phyloP scores from a whole-genome alignment of 129 eudicot species.

The Lonicera japonica region DNA sequence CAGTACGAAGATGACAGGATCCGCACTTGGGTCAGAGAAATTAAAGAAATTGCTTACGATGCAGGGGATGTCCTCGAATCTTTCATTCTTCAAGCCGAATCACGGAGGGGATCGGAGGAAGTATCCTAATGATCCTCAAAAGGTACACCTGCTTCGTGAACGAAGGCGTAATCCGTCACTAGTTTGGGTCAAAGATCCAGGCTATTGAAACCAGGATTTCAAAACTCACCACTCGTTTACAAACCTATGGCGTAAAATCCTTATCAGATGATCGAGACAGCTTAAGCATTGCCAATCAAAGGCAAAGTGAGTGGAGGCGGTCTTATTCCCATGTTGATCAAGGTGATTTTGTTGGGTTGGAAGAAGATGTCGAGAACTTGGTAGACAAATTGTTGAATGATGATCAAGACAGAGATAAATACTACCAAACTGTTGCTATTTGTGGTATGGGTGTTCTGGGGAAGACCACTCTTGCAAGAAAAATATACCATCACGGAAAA shows the following conservation, averaged over 20 bases:
- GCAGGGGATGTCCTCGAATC: background rate
- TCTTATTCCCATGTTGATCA: conserved; percentile 5
- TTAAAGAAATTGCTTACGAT: background rate
- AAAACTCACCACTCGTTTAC: background rate
- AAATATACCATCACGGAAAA: background rate
- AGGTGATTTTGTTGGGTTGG: conserved; percentile 8
- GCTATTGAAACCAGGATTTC: background rate
- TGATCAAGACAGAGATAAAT: too few species aligned
- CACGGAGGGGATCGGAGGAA: background rate
- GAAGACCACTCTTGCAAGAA: conserved; percentile 10
- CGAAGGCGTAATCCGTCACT: background rate
- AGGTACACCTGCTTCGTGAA: background rate
- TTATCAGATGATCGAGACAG: background rate
- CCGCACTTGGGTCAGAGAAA: background rate
- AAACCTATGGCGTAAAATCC: background rate
- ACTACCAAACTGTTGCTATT: background rate
- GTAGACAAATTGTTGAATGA: background rate
- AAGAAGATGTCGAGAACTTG: background rate
- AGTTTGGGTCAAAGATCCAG: background rate
- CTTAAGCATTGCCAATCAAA: background rate
- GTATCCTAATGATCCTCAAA: background rate
- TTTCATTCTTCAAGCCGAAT: background rate
- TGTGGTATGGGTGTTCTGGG: conserved; percentile 18
- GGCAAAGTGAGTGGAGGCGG: background rate
- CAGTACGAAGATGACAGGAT: background rate